Percentiles rank a stretch among this genome's conserved stretches.
Conservation (phyloP, 2,329 filamentous ascomycete species). For the Aspergillus awamori region DNA sequence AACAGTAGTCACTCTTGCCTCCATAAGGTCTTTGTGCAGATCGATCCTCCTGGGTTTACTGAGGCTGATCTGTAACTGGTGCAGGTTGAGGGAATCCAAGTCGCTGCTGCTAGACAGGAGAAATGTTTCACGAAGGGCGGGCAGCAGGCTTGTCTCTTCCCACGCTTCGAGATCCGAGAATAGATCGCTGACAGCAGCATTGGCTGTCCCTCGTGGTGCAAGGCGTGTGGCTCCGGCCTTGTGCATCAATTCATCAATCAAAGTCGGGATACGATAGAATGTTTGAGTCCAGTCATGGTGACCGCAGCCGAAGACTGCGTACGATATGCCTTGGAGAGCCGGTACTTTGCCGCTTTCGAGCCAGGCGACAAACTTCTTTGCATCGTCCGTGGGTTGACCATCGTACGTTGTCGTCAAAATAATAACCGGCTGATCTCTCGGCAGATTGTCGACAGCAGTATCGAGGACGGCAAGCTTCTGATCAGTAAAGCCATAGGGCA, state of each 20-base stretch:
- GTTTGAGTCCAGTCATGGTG: slow-evolving; percentile 58
- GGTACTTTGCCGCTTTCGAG: slow-evolving; percentile 56
- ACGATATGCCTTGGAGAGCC: slow-evolving; percentile 60
- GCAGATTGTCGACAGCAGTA: slow-evolving; percentile 61
- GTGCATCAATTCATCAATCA: slow-evolving; percentile 59
- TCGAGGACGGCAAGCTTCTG: slow-evolving; percentile 65
- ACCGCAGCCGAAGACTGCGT: slow-evolving; percentile 72
- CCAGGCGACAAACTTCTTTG: slow-evolving; percentile 68
- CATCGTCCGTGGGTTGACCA: slow-evolving; percentile 73
- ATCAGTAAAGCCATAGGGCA: slow-evolving; percentile 20
- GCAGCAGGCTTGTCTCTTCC: slow-evolving; percentile 12
- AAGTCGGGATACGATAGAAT: slow-evolving; percentile 67
- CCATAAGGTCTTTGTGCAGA: no score
- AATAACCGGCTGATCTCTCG: slow-evolving; percentile 63
- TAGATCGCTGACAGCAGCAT: slow-evolving; percentile 49
- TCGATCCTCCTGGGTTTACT: no score
- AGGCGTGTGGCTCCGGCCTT: slow-evolving; percentile 54
- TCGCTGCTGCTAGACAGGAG: not conserved
- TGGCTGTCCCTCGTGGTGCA: slow-evolving; percentile 56
- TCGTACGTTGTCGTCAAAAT: slow-evolving; percentile 74
- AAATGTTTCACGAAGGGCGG: not conserved
- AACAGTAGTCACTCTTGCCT: slow-evolving; percentile 58
- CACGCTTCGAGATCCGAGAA: slow-evolving; percentile 13
- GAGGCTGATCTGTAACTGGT: slow-evolving; percentile 47
- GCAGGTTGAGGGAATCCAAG: not conserved